phyloP scores from a whole-genome alignment of 2,329 filamentous ascomycete genomes.

The Lanzia echinophila region DNA sequence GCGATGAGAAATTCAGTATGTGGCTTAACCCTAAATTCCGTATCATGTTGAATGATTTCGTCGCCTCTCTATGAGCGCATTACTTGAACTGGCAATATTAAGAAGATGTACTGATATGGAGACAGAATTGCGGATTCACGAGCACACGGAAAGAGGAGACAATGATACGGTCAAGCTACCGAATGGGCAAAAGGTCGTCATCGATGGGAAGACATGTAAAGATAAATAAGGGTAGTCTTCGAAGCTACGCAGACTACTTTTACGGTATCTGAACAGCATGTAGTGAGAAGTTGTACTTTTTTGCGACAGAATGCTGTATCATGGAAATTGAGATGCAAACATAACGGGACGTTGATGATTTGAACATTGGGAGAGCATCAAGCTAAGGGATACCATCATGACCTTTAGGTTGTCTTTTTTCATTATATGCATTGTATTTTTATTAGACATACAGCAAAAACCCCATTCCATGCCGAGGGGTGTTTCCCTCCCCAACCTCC shows the following conservation, averaged over 20 bases:
- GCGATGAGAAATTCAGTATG: slow-evolving; percentile 54
- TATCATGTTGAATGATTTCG: not conserved
- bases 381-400: not conserved
- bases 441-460: not conserved
- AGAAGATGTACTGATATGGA: not conserved
- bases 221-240: not conserved
- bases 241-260: not conserved
- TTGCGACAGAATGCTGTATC: not conserved
- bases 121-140: slow-evolving; percentile 78
- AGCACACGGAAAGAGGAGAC: slow-evolving; percentile 84
- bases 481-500: slow-evolving; percentile 19
- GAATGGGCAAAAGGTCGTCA: slow-evolving; percentile 29
- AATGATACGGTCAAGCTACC: slow-evolving; percentile 79
- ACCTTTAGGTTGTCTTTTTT: not conserved
- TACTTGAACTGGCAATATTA: not conserved
- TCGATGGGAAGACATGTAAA: slow-evolving; percentile 25
- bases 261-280: too few relatives aligned
- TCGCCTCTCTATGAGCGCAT: not conserved
- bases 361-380: not conserved
- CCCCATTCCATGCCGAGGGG: not conserved
- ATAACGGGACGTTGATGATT: not conserved
- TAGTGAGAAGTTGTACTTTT: not conserved
- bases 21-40: slow-evolving; percentile 14
- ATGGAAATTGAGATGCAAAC: not conserved
- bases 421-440: slow-evolving; percentile 7